Base-by-base conservation (phyloP, 2,329 filamentous ascomycete species). In the Pseudogymnoascus sp. region DNA sequence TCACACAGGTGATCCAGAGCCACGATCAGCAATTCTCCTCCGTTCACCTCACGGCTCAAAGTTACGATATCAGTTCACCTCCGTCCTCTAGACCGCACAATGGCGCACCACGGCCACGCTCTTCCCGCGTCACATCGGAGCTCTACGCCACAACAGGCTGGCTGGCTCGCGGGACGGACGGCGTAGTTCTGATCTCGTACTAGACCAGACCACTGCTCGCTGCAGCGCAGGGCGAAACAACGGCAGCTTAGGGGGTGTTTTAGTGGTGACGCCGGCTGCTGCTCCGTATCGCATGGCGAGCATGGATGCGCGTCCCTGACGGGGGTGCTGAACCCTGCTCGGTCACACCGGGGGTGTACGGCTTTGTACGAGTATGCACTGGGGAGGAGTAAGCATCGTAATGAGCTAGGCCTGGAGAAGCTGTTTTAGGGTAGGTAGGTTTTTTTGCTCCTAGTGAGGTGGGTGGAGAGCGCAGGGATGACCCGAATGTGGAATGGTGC, bases 241-340 rank as follows among this genome's bases (percentile, higher is more conserved):
- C 43, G 43, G 43, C 8, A 30, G 38, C 43, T 47, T 47, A 50
- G 43, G 16, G 7, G 9, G 43, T 30, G 43, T 50, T 47, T 50
- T 50, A 50, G 43, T 50, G 25, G 25, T 50, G 8, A 28, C 14
- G 6, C 43, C 25, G 25, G 43, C 25, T 16, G 8, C 2, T 11
- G 22, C 43, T 50, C 43, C 43, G 43, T 50, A 50, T 50, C 43
- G 43, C 43, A 50, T 50, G 43, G 43, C 43, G 16, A 50, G 25
- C 43, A 50, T 50, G 43, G 43, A 30, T 41, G 38, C 18, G 25
- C 12, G 43, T 20, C 11, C 18, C 18, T 41, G 38, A 41, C 38
- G 25, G 4, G 14, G 14, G 25, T 25, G 5, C 4, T 25, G 14
- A 16, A 2, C 43, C 43, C 22, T 16, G 43, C 6, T 16, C 43